phyloP scores from a whole-genome alignment of 768 basidiomycete species.

The Amanita rimosa region DNA sequence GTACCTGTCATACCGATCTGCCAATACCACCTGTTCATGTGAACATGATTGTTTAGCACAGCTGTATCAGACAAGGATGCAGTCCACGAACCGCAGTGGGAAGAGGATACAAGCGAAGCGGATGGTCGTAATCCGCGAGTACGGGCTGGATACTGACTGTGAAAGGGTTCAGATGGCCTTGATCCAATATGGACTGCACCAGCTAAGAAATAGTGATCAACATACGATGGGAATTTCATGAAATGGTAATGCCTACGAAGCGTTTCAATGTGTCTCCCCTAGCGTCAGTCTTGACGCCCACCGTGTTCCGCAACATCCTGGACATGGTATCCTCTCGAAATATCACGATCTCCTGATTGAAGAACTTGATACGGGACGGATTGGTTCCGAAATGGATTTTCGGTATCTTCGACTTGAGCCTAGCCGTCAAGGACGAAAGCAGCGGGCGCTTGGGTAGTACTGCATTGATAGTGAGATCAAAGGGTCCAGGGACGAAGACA shows the following conservation, averaged over 20 bases:
- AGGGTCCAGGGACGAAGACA: constrained; percentile 88
- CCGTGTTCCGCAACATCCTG: constrained; percentile 83
- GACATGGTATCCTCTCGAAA: constrained; percentile 92
- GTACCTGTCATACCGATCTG: constrained; percentile 94
- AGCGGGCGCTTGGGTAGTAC: constrained; percentile 76
- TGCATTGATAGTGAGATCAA: constrained; percentile 76
- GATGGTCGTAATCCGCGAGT: constrained; percentile 83
- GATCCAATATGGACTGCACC: constrained; percentile 94
- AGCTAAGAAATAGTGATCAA: constrained; percentile 37
- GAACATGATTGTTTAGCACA: neutral
- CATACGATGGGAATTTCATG: neutral
- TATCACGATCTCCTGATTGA: constrained; percentile 90
- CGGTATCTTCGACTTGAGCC: constrained; percentile 63
- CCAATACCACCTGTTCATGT: constrained; percentile 63
- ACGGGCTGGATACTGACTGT: constrained; percentile 79
- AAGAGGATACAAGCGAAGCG: constrained; percentile 85
- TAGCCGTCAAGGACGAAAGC: constrained; percentile 60
- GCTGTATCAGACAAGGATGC: neutral
- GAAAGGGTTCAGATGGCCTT: constrained; percentile 87
- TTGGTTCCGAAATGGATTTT: constrained; percentile 79
- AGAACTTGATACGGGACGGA: constrained; percentile 91
- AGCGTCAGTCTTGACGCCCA: constrained; percentile 77
- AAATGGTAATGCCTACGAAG: constrained; percentile 48
- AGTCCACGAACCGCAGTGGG: constrained; percentile 68
- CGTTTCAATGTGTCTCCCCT: constrained; percentile 75